Conservation (phyloP, 1,284 basidiomycete genomes). For the Heimioporus retisporus region DNA sequence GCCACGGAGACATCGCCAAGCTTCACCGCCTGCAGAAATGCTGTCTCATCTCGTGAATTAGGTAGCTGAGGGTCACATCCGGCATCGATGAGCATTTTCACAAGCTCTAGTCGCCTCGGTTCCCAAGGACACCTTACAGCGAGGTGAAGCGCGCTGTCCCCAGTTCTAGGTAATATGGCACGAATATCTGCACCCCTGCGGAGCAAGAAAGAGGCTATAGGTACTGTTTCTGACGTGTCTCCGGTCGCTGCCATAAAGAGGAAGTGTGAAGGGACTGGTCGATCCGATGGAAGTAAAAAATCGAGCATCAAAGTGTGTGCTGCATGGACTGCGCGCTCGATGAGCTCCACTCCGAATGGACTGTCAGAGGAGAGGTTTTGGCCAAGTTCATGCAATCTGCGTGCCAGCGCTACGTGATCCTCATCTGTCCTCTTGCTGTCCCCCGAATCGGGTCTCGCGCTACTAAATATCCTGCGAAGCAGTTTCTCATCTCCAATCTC, state of each 20-base stretch:
- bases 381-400: conserved; percentile 1
- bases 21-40: no score
- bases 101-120: background rate
- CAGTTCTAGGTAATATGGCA: background rate
- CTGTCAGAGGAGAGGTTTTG: background rate
- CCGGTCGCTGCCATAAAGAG: no score
- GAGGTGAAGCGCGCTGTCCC: background rate
- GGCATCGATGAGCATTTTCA: background rate
- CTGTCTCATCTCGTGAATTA: background rate
- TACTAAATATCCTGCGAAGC: conserved; percentile 2
- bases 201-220: background rate
- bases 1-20: no score
- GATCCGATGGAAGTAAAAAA: no score
- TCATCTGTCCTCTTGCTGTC: background rate
- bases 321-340: no score
- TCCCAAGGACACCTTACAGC: conserved; percentile 7
- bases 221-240: background rate
- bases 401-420: conserved; percentile 1
- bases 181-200: background rate
- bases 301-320: no score
- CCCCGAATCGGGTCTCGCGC: conserved; percentile 1
- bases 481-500: background rate
- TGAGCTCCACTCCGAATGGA: no score
- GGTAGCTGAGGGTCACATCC: background rate
- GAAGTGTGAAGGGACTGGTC: no score